Base-by-base conservation (phyloP, 192 early-diverging fungal species). In the Gigaspora rosea region DNA sequence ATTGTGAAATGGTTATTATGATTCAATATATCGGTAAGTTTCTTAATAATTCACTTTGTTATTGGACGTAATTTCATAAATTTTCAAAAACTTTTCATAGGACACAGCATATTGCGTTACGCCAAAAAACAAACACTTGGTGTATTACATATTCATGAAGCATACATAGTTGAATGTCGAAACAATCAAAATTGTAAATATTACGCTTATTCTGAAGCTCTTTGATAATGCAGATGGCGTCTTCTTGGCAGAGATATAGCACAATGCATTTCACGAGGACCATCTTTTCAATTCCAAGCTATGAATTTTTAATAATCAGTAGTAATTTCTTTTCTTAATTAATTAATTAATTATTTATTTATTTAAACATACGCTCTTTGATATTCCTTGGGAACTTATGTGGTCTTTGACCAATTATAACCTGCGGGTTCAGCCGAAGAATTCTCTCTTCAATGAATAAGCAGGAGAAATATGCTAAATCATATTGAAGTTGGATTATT, bases 231-330 rank as follows among this genome's bases (percentile, higher is more conserved):
- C 27, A 56, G 70, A 72, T 47, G 35, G 15, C 13, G n/a, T 72
- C 11, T 72, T 72, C 56, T 12, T 72, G 52, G 70, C 70, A 52
- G 70, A 58, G 70, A 72, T 72, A 72, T 72, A 56, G 70, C 70
- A n/a, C 70, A 72, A 22, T 72, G 70, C 36, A 72, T 72, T 72
- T 50, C 70, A 1, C 36, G n/a, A 16, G 73, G 73, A 8, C 62
- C 73, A 11, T 74, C 73, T 74, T 74, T 74, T 47, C 73, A 58
- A 63, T 74, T 74, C 12, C 35, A 74, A 10, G 36, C 57, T 74
- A 74, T 48, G 57, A 27, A 71, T n/a, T n/a, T n/a, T n/a, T n/a
- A n/a, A n/a, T n/a, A n/a, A n/a, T n/a, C n/a, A n/a, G n/a, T n/a
- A n/a, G n/a, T n/a, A n/a, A n/a, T n/a, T n/a, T n/a, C n/a, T n/a